Evolutionary conservation across 495 filamentous ascomycete species (phyloP), one percentile per base, ranked within the genome.

Genomic region (Aspergillus haitiensis): DNA sequence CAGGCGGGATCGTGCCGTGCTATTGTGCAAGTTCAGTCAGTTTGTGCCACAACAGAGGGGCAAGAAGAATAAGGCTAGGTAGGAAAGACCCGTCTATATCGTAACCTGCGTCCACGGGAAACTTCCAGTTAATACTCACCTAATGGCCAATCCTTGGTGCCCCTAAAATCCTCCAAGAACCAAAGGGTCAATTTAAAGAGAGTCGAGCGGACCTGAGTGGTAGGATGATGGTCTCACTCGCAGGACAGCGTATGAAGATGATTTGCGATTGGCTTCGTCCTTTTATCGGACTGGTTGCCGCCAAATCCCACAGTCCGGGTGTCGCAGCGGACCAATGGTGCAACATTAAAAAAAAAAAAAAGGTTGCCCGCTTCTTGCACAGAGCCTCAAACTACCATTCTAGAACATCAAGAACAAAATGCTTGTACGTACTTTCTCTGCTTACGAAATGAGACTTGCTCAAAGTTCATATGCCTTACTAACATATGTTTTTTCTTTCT

Each of bases 291-390:
- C 57, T 52, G 45, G 61, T 63, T 60, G 64, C 67, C 67, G 60
- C 67, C 64, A 67, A 66, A 67, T 67, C 62, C 67, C 70, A 67
- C 73, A 73, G 64, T 77, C 64, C 69, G 75, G 76, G 45, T 44
- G 56, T 13, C 63, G 18, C 12, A 5, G 34, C 52, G 42, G 53
- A 67, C 76, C 76, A 75, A 15, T 52, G 33, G 48, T 60, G 75
- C 72, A 79, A 62, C 39, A 64, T 71, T 71, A 64, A 68, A 53
- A 55, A 52, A 48, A 65, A 66, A 70, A 77, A 77, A 78, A 79
- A 78, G 76, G 73, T 75, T 72, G 69, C 64, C 70, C 72, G 70
- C 73, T 48, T 60, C 59, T 46, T n/a, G 46, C 10, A 11, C 32
- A 56, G 35, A 16, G 13, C 37, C 16, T 34, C 36, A 34, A 40